Base-by-base conservation (phyloP, 345 rosid genomes). In the Mangifera indica region DNA sequence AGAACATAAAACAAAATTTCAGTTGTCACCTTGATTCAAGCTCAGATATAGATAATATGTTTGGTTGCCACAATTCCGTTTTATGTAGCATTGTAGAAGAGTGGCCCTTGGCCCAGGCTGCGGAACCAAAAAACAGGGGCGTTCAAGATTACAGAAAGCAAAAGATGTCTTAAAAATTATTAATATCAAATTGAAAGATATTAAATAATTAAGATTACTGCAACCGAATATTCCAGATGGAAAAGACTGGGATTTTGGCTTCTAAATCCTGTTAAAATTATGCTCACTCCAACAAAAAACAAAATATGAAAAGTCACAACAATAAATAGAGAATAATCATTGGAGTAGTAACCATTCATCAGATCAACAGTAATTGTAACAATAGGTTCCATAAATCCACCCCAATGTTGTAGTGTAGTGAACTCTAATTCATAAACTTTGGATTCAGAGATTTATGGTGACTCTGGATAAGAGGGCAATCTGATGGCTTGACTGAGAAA, bases 81-180 rank as follows among this genome's bases (percentile, higher is more conserved):
- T 87, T 46, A 94, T 92, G 81, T 82, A 89, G 81, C 98, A 92
- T 22, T 92, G 98, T 60, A 94, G 84, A 76, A 89, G 91, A 34
- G 89, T 79, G 15, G 81, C 91, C 79, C 97, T 82, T 29, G 97
- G 98, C 73, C 98, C 98, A 21, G 98, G 98, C 97, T 94, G 82
- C 81, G 86, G 54, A 74, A 66, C 7, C 63, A 65, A 73, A 10
- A 14, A 67, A 5, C 22, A 59, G 25, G 3, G 21, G 55, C 12
- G 12, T 51, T 17, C 4, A 21, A 59, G 34, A 53, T 71, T 29
- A 70, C 66, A 53, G 42, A 14, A 20, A 32, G 13, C 11, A 32
- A 53, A 29, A 40, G 25, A 20, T 55, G 22, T 42, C 60, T 34
- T 34, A 32, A 15, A 67, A 53, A 12, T 18, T 37, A 53, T 10